phyloP scores from a whole-genome alignment of 2,329 filamentous ascomycete species.

The Cladophialophora bantiana region DNA sequence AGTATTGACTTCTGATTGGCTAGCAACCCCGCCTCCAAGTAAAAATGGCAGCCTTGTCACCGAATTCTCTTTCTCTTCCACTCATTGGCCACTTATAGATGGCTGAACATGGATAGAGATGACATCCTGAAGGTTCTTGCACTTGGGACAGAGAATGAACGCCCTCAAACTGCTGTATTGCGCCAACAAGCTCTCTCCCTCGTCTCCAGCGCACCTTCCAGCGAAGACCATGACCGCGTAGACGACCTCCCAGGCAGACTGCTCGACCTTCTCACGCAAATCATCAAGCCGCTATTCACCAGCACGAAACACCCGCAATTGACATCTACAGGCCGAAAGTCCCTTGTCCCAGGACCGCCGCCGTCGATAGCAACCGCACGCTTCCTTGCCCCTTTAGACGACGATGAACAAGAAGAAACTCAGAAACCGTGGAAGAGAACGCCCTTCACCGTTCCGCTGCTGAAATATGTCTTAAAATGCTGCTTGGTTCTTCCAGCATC shows the following conservation, averaged over 20 bases:
- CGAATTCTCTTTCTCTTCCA: background rate
- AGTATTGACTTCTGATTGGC: background rate
- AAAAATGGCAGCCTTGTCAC: slow-evolving; percentile 2
- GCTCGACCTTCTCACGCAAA: slow-evolving; percentile 36
- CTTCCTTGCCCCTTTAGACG: slow-evolving; percentile 11
- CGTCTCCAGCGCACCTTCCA: background rate
- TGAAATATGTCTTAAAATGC: slow-evolving; percentile 25
- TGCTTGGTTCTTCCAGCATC: slow-evolving; percentile 20
- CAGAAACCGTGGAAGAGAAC: slow-evolving; percentile 38
- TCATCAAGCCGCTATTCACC: slow-evolving; percentile 52
- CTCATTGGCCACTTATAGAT: background rate
- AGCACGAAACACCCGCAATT: slow-evolving; percentile 51
- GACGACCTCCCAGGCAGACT: slow-evolving; percentile 32
- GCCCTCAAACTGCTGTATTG: background rate
- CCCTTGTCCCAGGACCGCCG: slow-evolving; percentile 48
- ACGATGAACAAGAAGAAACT: slow-evolving; percentile 19
- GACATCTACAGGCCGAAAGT: slow-evolving; percentile 53
- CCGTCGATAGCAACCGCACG: slow-evolving; percentile 49
- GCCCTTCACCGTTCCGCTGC: slow-evolving; percentile 30
- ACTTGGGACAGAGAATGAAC: background rate
- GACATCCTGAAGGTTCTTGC: background rate
- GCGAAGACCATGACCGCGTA: background rate
- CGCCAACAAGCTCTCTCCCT: slow-evolving; percentile 11
- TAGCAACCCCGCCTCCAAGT: background rate
- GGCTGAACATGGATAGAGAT: background rate